Evolutionary conservation across 768 basidiomycete genomes (phyloP), one percentile per base, ranked within the genome.

Genomic region (Steccherinum ochraceum): DNA sequence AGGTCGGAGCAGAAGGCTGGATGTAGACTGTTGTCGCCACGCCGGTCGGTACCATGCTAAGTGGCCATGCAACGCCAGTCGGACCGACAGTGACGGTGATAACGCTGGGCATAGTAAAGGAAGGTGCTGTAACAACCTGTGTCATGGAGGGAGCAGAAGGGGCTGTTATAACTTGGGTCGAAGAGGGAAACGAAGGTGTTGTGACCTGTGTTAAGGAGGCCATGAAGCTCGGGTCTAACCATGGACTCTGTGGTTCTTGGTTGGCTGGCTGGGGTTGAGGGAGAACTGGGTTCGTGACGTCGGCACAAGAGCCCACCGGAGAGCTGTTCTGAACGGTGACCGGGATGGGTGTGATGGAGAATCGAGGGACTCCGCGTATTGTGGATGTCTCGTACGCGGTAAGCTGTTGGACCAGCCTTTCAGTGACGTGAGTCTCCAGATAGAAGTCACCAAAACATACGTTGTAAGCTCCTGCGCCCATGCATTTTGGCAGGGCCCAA

Each of bases 311-410:
- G 23, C 47, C 55, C 11, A 65, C 56, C 20, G 60, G 58, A 40
- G 52, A 56, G 16, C 54, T 35, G 53, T 72, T 72, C 24, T 61
- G 49, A 25, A 77, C 59, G 3, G 59, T 59, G 12, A 76, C 58
- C 2, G 70, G 64, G 19, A 77, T 61, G 2, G 71, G 64, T 12
- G 72, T 74, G 50, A 76, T 74, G 18, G 68, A 59, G 50, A 73
- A 76, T 52, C 59, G 68, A 11, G 57, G 55, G 20, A 60, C 45
- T 23, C 60, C 61, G 24, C 72, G 61, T 30, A 72, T 60, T 21
- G 63, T 61, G 2, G 71, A 70, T 3, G 58, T 52, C 54, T 79
- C 77, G 53, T 78, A 77, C 45, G 75, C 65, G 1, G 75, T 77
- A 35, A 76, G 58, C 76, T 79, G 48, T 11, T 24, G n/a, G 35